Evolutionary conservation across 2,329 filamentous ascomycete genomes (phyloP).

Genomic region (Aspergillus sojae): DNA sequence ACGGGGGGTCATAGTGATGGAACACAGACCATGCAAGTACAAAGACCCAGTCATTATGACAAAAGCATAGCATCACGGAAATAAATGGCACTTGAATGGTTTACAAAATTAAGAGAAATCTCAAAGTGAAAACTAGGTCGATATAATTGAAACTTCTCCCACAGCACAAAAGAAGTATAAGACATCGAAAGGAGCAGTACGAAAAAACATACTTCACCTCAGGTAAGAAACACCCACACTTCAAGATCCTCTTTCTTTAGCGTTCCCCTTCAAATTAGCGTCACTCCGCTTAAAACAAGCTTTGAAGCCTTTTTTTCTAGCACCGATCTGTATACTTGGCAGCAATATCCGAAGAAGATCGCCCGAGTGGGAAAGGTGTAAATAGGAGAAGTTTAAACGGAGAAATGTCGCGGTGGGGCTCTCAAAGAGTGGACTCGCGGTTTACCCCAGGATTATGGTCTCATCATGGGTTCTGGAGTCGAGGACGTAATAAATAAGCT

Average conservation of each 20-base stretch:
- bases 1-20: neutral
- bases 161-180: neutral
- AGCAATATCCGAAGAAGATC: neutral
- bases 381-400: slow-evolving; percentile 1
- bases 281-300: neutral
- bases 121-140: neutral
- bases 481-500: neutral
- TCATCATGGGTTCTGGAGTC: neutral
- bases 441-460: neutral
- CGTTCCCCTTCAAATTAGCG: neutral
- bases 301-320: neutral
- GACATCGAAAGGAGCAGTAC: neutral
- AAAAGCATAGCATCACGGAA: neutral
- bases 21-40: neutral
- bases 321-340: slow-evolving; percentile 1
- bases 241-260: neutral
- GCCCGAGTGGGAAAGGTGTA: slow-evolving; percentile 11
- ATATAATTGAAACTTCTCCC: neutral
- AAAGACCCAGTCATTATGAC: neutral
- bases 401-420: slow-evolving; percentile 4
- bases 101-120: neutral
- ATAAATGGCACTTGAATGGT: neutral
- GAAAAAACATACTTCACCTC: neutral
- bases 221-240: neutral
- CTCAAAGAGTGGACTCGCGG: neutral